Evolutionary conservation across 2,329 filamentous ascomycete genomes (phyloP), one percentile per base, ranked within the genome.

Genomic region (Didymella segeticola): DNA sequence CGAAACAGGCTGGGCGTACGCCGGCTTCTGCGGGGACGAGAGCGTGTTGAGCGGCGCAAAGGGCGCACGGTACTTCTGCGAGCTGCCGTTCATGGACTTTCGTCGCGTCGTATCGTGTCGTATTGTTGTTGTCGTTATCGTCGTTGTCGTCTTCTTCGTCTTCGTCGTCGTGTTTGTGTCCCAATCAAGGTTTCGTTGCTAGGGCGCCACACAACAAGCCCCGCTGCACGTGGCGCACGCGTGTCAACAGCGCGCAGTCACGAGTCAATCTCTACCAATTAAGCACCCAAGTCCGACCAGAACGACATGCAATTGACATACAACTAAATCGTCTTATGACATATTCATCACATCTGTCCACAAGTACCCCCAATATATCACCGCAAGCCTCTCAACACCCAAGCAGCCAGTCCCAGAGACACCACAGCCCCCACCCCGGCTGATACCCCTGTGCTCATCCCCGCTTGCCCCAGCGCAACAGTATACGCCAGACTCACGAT

Each of bases 11-110:
- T 41, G 43, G 15, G 41, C 31, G 41, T 67, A 71, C 17, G 48
- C 62, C n/a, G 72, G 71, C 53, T 66, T 70, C 53, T 70, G 65
- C 9, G 66, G 62, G 12, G 69, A 73, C 8, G 68, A 62, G 6
- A 75, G 59, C 4, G 68, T 75, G 51, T 75, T 62, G 37, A 73
- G 49, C 7, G 70, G 72, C 38, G 67, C 68, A 36, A 70, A 72
- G 15, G 68, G 64, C 29, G 68, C 67, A 47, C 68, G 64, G 47
- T 71, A 56, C 50, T 70, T 74, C 20, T 55, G 60, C 12, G 66
- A 63, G 33, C 63, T 65, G 36, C 19, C 62, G 52, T 51, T 68
- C 69, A 72, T 74, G 25, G 19, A 38, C 42, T n/a, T 37, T n/a
- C 22, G 20, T 22, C 7, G 27, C 23, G 23, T 19, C 17, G 8